These are phyloP conservation scores for Excoecaria agallocha DNA, from an alignment of 345 rosid genomes.

Conservation along the genomic window DNA sequence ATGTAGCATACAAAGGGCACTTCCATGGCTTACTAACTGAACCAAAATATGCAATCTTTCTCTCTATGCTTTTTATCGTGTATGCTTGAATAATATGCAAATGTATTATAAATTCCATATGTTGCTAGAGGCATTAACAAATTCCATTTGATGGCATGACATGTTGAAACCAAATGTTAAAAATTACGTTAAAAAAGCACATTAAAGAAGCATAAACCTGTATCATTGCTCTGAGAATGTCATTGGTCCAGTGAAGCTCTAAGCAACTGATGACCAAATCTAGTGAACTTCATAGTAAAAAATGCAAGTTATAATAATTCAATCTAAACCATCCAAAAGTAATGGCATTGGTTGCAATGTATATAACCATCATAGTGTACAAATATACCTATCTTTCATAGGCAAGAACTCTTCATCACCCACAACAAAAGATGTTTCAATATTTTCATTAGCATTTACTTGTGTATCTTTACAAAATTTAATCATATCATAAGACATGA, in stretches of 20 bases:
- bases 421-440: constrained; percentile 65
- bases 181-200: neutral
- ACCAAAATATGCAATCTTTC: neutral
- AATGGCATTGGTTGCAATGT: neutral
- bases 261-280: constrained; percentile 85
- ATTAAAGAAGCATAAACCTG: constrained; percentile 47
- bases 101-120: too few species aligned
- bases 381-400: constrained; percentile 65
- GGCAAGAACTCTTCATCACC: constrained; percentile 96
- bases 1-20: neutral
- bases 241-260: constrained; percentile 99
- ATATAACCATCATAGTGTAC: neutral
- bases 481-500: constrained; percentile 77
- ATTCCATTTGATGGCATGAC: neutral
- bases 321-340: neutral
- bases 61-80: neutral
- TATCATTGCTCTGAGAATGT: constrained; percentile 98
- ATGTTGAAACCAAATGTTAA: too few species aligned
- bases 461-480: constrained; percentile 57
- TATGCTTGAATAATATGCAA: neutral
- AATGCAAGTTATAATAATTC: constrained; percentile 20
- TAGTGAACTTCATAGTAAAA: constrained; percentile 57
- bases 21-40: neutral
- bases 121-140: neutral
- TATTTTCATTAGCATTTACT: constrained; percentile 34